These are phyloP conservation scores for Citrus inodora DNA, from an alignment of 345 rosid species.

Conservation along the genomic window DNA sequence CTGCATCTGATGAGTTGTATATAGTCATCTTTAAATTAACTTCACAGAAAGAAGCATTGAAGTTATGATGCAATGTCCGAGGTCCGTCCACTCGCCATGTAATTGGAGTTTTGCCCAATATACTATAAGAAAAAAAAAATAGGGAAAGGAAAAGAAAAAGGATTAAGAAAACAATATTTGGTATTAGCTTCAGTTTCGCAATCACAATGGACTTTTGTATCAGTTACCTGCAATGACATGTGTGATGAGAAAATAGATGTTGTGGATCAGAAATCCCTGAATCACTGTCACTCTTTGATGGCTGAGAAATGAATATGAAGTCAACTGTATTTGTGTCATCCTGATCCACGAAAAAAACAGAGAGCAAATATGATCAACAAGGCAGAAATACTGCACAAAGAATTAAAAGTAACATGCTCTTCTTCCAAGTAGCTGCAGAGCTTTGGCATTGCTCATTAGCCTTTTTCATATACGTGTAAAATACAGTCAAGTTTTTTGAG, in stretches of 20 bases:
- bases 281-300: conserved; percentile 27
- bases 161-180: conserved; percentile 3
- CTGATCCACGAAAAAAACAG: conserved; percentile 39
- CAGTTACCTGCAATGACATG: conserved; percentile 74
- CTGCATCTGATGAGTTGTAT: conserved; percentile 57
- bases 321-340: conserved; percentile 52
- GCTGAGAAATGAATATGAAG: conserved; percentile 63
- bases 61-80: conserved; percentile 53
- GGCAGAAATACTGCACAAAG: not conserved
- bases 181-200: not conserved
- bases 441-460: not conserved
- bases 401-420: not conserved
- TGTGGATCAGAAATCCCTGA: conserved; percentile 42
- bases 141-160: not conserved
- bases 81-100: conserved; percentile 80
- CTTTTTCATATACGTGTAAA: not conserved
- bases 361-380: not conserved
- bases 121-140: conserved; percentile 34
- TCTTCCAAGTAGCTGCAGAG: not conserved
- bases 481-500: not conserved
- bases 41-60: conserved; percentile 55
- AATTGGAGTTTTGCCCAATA: conserved; percentile 56
- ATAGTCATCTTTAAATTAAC: conserved; percentile 55
- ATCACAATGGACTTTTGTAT: not conserved
- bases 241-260: conserved; percentile 65